These are phyloP conservation scores for Seiridium cupressi DNA, from an alignment of 2,329 filamentous ascomycete genomes.

Conservation along the genomic window DNA sequence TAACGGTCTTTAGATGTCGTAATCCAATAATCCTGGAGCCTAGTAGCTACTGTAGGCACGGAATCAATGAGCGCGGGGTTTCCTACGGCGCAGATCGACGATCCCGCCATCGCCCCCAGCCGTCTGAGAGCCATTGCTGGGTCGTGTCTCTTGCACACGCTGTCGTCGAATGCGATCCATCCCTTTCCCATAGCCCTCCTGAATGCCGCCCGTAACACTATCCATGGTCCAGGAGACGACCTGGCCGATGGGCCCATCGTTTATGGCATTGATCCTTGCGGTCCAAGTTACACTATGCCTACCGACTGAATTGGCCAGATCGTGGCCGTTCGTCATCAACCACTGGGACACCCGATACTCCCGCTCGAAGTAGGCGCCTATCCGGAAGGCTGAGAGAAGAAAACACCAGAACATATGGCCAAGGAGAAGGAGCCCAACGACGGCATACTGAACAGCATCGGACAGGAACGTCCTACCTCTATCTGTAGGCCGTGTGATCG, in stretches of 20 bases:
- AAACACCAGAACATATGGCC: conserved; percentile 61
- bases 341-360: conserved; percentile 64
- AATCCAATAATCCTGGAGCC: not conserved
- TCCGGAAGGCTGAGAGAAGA: conserved; percentile 45
- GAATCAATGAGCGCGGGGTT: not conserved
- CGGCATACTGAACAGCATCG: conserved; percentile 51
- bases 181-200: conserved; percentile 55
- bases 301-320: conserved; percentile 51
- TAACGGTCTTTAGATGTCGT: not conserved
- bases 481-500: conserved; percentile 12
- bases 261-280: conserved; percentile 55
- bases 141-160: not conserved
- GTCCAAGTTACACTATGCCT: conserved; percentile 50
- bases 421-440: conserved; percentile 58
- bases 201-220: conserved; percentile 63
- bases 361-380: conserved; percentile 62
- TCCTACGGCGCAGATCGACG: not conserved
- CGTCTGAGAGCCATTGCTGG: not conserved
- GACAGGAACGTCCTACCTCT: conserved; percentile 52
- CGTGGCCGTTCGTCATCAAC: conserved; percentile 49
- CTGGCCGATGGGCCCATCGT: conserved; percentile 64
- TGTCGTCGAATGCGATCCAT: conserved; percentile 16
- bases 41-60: not conserved
- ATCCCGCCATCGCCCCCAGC: not conserved
- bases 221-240: conserved; percentile 62